Evolutionary conservation across 139 green algal species (phyloP).

Genomic region (Chlorella sp.): DNA sequence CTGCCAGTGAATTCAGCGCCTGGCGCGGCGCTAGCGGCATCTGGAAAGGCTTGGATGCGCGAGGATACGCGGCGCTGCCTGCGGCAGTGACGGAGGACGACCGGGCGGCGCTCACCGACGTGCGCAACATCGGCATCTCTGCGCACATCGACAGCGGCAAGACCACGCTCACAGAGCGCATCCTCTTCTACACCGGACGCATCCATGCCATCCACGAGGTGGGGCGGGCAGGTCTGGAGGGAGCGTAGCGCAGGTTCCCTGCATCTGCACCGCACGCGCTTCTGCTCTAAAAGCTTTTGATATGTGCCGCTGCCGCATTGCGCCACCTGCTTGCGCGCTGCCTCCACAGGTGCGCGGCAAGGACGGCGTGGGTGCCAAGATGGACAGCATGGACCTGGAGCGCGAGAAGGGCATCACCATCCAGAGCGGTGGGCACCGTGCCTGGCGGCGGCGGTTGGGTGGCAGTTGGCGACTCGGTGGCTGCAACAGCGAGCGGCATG

Average conservation of each 20-base stretch:
- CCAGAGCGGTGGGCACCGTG: slow-evolving; percentile 90
- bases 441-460: too few species aligned
- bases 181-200: slow-evolving; percentile 97
- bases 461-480: too few species aligned
- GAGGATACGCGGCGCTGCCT: slow-evolving; percentile 18
- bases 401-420: slow-evolving; percentile 99
- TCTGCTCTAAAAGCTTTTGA: too few species aligned
- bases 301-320: neutral
- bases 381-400: slow-evolving; percentile 99
- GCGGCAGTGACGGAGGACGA: slow-evolving; percentile 27
- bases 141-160: slow-evolving; percentile 99
- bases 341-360: slow-evolving; percentile 92
- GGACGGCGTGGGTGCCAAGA: slow-evolving; percentile 98
- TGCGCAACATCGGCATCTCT: slow-evolving; percentile 97
- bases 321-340: neutral
- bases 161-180: slow-evolving; percentile 97
- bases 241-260: neutral
- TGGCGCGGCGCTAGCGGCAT: too few species aligned
- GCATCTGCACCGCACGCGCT: neutral
- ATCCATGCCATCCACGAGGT: slow-evolving; percentile 99
- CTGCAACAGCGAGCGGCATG: too few species aligned
- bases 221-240: neutral
- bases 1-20: too few species aligned
- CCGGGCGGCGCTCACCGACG: slow-evolving; percentile 18
- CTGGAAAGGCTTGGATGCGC: too few species aligned